Conservation (phyloP, 495 filamentous ascomycete genomes). For the Cetradonia linearis region DNA sequence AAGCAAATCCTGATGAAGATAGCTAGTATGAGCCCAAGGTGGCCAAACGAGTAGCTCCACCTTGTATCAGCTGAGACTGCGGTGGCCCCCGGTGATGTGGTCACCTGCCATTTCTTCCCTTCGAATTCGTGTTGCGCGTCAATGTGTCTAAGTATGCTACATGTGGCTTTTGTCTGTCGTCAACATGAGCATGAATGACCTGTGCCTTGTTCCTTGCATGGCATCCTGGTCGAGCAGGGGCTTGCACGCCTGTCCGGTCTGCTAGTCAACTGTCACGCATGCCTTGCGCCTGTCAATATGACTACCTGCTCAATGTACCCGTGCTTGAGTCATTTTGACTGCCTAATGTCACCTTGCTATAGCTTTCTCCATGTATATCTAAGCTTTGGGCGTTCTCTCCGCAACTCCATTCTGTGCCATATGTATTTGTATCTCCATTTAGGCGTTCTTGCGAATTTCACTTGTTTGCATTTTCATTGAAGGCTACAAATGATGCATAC, state of each 20-base stretch:
- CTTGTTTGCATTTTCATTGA: not conserved
- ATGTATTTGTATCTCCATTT: not conserved
- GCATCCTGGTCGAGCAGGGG: not conserved
- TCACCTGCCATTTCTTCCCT: not conserved
- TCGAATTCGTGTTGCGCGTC: not conserved
- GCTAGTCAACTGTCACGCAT: conserved; percentile 3
- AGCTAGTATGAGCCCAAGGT: not conserved
- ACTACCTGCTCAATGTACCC: conserved; percentile 5
- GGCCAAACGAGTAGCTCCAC: not conserved
- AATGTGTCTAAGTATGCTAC: not conserved
- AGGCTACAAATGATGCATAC: conserved; percentile 13
- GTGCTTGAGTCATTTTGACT: conserved; percentile 12
- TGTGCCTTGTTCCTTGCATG: not conserved
- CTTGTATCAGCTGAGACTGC: not conserved
- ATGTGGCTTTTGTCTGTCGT: not conserved
- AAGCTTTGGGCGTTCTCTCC: not conserved
- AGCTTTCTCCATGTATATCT: not conserved
- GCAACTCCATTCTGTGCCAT: not conserved
- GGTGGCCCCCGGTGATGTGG: not conserved
- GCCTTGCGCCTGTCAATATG: conserved; percentile 10
- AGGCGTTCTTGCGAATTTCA: not conserved
- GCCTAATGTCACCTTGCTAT: not conserved
- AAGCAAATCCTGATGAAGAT: not conserved
- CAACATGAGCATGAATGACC: not conserved
- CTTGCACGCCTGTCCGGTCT: not conserved